phyloP scores from a whole-genome alignment of 768 basidiomycete species.

The Boletus pseudopeckii region DNA sequence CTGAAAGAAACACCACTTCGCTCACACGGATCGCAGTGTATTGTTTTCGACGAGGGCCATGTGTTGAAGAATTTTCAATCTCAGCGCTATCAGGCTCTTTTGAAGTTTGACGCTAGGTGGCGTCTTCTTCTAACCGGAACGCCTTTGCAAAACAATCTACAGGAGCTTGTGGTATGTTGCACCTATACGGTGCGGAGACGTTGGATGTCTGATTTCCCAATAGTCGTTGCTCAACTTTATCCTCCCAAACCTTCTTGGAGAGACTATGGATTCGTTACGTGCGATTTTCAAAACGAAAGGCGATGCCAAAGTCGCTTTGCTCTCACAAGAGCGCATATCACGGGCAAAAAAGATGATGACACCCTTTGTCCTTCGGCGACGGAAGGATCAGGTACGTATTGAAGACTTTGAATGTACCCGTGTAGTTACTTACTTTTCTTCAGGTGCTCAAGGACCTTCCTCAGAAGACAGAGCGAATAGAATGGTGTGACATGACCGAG shows the following conservation, averaged over 20 bases:
- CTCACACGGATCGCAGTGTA: slow-evolving; percentile 52
- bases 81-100: slow-evolving; percentile 87
- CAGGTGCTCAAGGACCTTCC: slow-evolving; percentile 93
- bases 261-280: slow-evolving; percentile 72
- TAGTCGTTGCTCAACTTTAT: slow-evolving; percentile 99
- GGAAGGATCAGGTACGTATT: slow-evolving; percentile 82
- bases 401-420: background rate
- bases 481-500: slow-evolving; percentile 91
- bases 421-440: background rate
- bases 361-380: slow-evolving; percentile 93
- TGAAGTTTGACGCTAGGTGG: slow-evolving; percentile 87
- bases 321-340: slow-evolving; percentile 90
- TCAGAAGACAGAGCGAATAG: slow-evolving; percentile 87
- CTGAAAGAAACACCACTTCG: background rate
- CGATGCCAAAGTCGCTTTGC: slow-evolving; percentile 82
- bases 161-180: slow-evolving; percentile 75
- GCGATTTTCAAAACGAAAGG: slow-evolving; percentile 97
- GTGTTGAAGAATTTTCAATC: slow-evolving; percentile 96
- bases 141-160: slow-evolving; percentile 88
- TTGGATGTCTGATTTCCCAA: slow-evolving; percentile 2
- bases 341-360: slow-evolving; percentile 99
- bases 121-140: slow-evolving; percentile 92
- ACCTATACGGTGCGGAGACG: slow-evolving; percentile 1
- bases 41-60: slow-evolving; percentile 96
- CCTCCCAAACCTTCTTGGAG: slow-evolving; percentile 83